Conservation (phyloP, 2,329 filamentous ascomycete genomes). For the Ophiostoma pallidulum region DNA sequence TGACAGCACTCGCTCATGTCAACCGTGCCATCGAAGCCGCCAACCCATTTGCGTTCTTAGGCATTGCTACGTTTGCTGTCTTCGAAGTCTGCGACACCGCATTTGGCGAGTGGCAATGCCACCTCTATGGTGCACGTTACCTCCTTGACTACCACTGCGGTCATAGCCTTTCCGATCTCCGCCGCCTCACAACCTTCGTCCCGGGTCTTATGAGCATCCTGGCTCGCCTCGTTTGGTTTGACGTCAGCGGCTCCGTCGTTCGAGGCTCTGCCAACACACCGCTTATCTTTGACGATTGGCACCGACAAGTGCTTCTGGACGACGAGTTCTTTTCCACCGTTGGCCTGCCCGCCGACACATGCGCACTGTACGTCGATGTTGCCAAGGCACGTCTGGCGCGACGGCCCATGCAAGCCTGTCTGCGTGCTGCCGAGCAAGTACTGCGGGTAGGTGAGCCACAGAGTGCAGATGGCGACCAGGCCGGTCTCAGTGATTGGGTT, state of each 20-base stretch:
- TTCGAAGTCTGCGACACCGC: constrained; percentile 34
- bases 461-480: background rate
- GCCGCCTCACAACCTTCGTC: constrained; percentile 24
- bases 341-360: constrained; percentile 29
- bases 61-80: constrained; percentile 34
- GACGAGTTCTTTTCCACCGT: constrained; percentile 27
- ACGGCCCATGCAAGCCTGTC: constrained; percentile 15
- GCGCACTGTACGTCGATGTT: constrained; percentile 27
- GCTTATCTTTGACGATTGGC: constrained; percentile 33
- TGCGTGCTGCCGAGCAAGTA: constrained; percentile 22
- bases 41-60: constrained; percentile 32
- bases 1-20: constrained; percentile 28
- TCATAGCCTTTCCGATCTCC: constrained; percentile 24
- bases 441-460: constrained; percentile 14
- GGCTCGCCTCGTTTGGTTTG: constrained; percentile 32
- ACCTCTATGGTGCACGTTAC: constrained; percentile 31
- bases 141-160: constrained; percentile 31
- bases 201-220: constrained; percentile 30
- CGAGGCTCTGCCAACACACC: background rate
- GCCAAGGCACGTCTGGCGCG: constrained; percentile 18
- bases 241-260: constrained; percentile 26
- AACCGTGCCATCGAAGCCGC: constrained; percentile 30
- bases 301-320: constrained; percentile 27
- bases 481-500: constrained; percentile 13
- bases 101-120: constrained; percentile 30